A percentile compares a stretch with the other conserved stretches of the same genome.
These are phyloP conservation scores for Sporothrix humicola DNA, from an alignment of 2,329 filamentous ascomycete species.

Conservation along the genomic window DNA sequence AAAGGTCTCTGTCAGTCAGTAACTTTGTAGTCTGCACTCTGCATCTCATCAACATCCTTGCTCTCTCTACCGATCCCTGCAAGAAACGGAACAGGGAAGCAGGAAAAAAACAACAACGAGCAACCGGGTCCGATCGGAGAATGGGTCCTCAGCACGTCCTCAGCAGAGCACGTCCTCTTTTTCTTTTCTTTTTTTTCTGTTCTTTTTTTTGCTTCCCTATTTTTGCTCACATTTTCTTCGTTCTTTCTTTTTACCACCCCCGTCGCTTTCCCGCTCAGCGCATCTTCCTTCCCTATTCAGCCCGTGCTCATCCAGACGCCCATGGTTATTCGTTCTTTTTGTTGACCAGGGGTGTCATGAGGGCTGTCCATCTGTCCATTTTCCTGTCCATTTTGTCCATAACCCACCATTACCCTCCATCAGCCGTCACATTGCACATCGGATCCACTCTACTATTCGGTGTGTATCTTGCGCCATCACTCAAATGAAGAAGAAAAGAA, in stretches of 20 bases:
- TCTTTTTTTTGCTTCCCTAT: not conserved
- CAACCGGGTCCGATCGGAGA: conserved; percentile 17
- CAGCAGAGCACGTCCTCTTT: not conserved
- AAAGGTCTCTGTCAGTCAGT: not conserved
- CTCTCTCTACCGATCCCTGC: not conserved
- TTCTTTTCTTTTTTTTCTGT: not conserved
- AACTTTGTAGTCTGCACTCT: too few species aligned
- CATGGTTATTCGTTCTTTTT: not conserved
- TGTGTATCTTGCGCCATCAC: conserved; percentile 11
- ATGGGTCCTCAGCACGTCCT: not conserved
- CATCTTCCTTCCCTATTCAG: conserved; percentile 19
- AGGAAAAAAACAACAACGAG: not conserved
- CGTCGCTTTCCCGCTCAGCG: not conserved
- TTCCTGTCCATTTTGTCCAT: not conserved
- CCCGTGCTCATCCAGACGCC: conserved; percentile 21
- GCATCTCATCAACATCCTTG: not conserved
- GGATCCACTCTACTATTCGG: conserved; percentile 12
- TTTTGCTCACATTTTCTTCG: not conserved
- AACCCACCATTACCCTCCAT: not conserved
- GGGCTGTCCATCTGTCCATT: conserved; percentile 3
- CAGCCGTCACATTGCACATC: not conserved
- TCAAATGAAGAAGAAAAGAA: not conserved
- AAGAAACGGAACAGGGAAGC: not conserved
- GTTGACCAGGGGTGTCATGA: conserved; percentile 10
- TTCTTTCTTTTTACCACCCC: not conserved